These are phyloP conservation scores for Cryomyces minteri DNA, from an alignment of 495 filamentous ascomycete species.

Conservation along the genomic window DNA sequence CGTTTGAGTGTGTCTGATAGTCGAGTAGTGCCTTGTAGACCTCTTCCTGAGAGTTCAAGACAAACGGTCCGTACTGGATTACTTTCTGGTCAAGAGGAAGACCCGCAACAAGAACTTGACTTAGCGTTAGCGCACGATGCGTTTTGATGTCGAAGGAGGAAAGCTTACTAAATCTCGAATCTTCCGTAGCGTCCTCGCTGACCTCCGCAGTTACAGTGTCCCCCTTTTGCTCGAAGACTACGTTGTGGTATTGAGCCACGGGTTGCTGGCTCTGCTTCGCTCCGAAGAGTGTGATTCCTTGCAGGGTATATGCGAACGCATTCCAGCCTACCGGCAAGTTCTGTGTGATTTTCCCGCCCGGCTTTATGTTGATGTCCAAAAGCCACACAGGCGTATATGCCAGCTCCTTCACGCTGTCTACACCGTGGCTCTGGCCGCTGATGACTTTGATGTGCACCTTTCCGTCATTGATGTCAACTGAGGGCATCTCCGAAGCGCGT, in stretches of 20 bases:
- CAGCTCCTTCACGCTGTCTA: slow-evolving; percentile 72
- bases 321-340: slow-evolving; percentile 70
- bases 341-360: slow-evolving; percentile 59
- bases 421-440: slow-evolving; percentile 60
- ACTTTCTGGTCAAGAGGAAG: slow-evolving; percentile 79
- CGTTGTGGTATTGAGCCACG: slow-evolving; percentile 65
- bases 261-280: slow-evolving; percentile 32
- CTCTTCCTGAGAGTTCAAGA: slow-evolving; percentile 64
- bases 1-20: slow-evolving; percentile 68
- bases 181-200: slow-evolving; percentile 42
- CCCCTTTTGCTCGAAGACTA: slow-evolving; percentile 70
- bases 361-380: slow-evolving; percentile 65
- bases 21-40: slow-evolving; percentile 84
- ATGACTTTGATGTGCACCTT: slow-evolving; percentile 79
- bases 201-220: slow-evolving; percentile 56
- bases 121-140: too few species aligned
- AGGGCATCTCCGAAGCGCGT: slow-evolving; percentile 55
- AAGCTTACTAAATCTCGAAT: slow-evolving; percentile 32
- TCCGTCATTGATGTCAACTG: slow-evolving; percentile 44
- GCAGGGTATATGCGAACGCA: slow-evolving; percentile 69
- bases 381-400: slow-evolving; percentile 95
- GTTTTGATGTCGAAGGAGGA: too few species aligned
- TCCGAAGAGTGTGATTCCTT: slow-evolving; percentile 51
- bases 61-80: slow-evolving; percentile 93
- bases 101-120: slow-evolving; percentile 54